Conservation (phyloP, 31 red algal species). For the Odonthalia washingtoniensis region DNA sequence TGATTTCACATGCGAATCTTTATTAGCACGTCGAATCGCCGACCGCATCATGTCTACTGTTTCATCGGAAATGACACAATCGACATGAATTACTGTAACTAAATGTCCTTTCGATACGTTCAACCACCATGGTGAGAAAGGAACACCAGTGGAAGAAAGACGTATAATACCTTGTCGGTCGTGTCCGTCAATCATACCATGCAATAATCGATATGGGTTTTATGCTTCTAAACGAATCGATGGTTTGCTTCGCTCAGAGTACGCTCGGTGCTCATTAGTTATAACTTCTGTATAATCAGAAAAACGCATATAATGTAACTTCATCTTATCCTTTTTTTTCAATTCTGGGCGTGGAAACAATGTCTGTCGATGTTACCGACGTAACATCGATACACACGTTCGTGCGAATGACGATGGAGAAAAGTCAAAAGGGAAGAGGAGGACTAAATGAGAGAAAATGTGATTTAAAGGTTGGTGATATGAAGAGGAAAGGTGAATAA, state of each 20-base stretch:
- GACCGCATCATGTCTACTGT: constrained; percentile 59
- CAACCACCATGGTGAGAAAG: constrained; percentile 52
- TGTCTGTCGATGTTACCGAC: too few relatives aligned
- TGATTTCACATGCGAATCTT: constrained; percentile 76
- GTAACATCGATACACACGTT: too few relatives aligned
- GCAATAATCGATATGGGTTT: constrained; percentile 15
- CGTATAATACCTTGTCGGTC: constrained; percentile 49
- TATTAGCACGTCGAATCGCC: constrained; percentile 72
- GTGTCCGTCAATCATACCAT: constrained; percentile 38
- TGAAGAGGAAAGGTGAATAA: too few relatives aligned
- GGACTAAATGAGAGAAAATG: too few relatives aligned
- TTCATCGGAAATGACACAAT: constrained; percentile 73
- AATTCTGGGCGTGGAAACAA: too few relatives aligned
- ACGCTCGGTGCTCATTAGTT: constrained; percentile 46
- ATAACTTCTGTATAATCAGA: constrained; percentile 43
- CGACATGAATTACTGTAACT: constrained; percentile 71
- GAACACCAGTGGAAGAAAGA: constrained; percentile 29
- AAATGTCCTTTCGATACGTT: constrained; percentile 45
- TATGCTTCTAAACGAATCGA: constrained; percentile 4
- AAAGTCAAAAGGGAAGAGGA: too few relatives aligned
- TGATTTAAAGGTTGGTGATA: too few relatives aligned
- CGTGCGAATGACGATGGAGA: too few relatives aligned
- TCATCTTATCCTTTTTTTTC: neutral
- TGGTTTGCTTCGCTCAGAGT: constrained; percentile 30
- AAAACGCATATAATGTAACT: neutral